Evolutionary conservation across 2,329 filamentous ascomycete species (phyloP).

Genomic region (Trematosphaeria pertusa): DNA sequence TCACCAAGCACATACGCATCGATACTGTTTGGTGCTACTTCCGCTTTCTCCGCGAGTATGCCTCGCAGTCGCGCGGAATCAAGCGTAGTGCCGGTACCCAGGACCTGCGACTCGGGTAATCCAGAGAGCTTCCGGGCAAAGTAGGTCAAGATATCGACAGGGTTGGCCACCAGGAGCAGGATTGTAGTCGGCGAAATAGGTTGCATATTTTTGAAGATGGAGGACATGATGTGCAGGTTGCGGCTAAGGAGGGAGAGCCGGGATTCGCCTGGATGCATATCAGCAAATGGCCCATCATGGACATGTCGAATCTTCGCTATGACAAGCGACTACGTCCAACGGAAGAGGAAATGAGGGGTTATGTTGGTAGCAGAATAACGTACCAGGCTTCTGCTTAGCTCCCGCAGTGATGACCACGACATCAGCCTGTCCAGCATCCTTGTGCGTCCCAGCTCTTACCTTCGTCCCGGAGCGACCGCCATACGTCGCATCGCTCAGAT

Average conservation of each 20-base stretch:
- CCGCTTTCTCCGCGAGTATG: conserved; percentile 49
- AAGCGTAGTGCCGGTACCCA: conserved; percentile 62
- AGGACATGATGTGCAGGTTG: conserved; percentile 57
- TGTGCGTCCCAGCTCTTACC: conserved; percentile 54
- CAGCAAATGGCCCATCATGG: too few species aligned
- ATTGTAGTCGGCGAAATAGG: conserved; percentile 58
- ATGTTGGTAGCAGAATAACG: conserved; percentile 3
- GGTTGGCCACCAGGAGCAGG: conserved; percentile 61
- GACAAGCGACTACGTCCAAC: too few species aligned
- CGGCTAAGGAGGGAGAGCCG: conserved; percentile 56
- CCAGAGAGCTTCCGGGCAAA: conserved; percentile 57
- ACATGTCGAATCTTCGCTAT: too few species aligned
- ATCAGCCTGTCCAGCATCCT: conserved; percentile 61
- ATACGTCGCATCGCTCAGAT: conserved; percentile 60
- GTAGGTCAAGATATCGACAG: conserved; percentile 62
- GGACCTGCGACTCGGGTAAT: conserved; percentile 57
- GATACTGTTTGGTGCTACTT: conserved; percentile 48
- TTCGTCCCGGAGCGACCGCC: conserved; percentile 52
- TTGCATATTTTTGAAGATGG: conserved; percentile 57
- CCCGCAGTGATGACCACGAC: conserved; percentile 63
- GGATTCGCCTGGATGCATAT: conserved; percentile 48
- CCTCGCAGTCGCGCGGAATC: conserved; percentile 60
- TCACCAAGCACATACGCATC: conserved; percentile 58
- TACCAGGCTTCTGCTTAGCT: conserved; percentile 57
- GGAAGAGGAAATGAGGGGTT: too few species aligned